These are phyloP conservation scores for Lentinula novae-zelandiae DNA, from an alignment of 1,284 basidiomycete species.

Conservation along the genomic window DNA sequence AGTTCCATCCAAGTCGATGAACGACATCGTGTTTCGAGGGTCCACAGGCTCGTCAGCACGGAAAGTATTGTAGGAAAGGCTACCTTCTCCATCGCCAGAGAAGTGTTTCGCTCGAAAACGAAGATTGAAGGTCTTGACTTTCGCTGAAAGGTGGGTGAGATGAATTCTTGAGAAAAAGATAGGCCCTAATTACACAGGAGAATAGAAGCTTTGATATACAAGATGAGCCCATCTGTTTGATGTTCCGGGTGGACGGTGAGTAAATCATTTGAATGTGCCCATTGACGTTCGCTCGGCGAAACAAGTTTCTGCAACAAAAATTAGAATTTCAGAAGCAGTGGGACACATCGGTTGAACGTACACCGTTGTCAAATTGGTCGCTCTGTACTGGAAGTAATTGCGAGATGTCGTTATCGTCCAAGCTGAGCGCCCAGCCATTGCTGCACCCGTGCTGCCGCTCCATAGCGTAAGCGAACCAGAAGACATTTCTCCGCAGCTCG, in stretches of 20 bases:
- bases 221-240: conserved; percentile 69
- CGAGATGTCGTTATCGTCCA: conserved; percentile 70
- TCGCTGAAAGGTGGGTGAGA: neutral
- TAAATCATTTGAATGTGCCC: conserved; percentile 59
- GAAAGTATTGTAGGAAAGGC: neutral
- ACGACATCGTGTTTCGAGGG: conserved; percentile 55
- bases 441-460: conserved; percentile 50
- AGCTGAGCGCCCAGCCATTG: conserved; percentile 66
- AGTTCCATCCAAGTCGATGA: conserved; percentile 61
- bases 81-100: conserved; percentile 38
- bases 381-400: conserved; percentile 64
- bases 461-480: conserved; percentile 68
- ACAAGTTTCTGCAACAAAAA: conserved; percentile 43
- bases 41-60: conserved; percentile 39
- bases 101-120: conserved; percentile 43
- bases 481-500: conserved; percentile 65
- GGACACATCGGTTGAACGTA: conserved; percentile 26
- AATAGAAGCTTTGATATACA: conserved; percentile 71
- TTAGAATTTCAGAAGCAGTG: conserved; percentile 8
- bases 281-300: conserved; percentile 57
- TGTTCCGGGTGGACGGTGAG: conserved; percentile 55
- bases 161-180: neutral
- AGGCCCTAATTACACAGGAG: conserved; percentile 43
- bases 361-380: conserved; percentile 58
- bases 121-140: neutral